These are phyloP conservation scores for Ascochyta viciae-villosae DNA, from an alignment of 2,329 filamentous ascomycete species.

Conservation along the genomic window DNA sequence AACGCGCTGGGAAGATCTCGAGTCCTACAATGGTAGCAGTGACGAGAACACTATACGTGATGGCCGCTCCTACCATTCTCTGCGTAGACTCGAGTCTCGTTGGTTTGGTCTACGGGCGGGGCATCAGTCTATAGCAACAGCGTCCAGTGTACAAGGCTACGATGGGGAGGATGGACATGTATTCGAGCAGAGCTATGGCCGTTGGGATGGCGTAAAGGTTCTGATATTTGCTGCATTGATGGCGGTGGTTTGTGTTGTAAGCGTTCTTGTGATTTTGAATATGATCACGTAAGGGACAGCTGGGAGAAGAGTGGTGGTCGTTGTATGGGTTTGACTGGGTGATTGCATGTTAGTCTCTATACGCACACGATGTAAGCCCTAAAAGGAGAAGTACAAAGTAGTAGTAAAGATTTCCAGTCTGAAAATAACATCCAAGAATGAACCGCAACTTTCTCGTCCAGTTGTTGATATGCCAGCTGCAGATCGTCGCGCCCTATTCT, in stretches of 20 bases:
- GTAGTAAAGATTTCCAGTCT: too few species aligned
- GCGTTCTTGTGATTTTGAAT: neutral
- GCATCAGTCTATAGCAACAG: neutral
- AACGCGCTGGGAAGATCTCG: conserved; percentile 1
- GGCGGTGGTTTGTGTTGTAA: neutral
- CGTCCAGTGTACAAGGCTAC: neutral
- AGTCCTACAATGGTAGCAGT: neutral
- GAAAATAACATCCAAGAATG: too few species aligned
- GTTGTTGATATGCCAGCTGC: too few species aligned
- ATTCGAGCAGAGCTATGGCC: neutral
- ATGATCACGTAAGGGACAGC: neutral
- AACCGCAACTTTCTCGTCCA: too few species aligned
- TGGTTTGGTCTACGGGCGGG: neutral
- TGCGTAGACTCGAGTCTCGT: neutral
- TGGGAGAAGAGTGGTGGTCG: neutral
- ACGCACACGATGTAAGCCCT: too few species aligned
- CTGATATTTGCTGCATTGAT: neutral
- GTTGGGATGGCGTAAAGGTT: neutral
- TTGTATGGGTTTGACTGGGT: too few species aligned
- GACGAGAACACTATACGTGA: neutral
- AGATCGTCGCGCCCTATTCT: too few species aligned
- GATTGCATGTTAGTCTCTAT: too few species aligned
- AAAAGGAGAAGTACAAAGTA: too few species aligned
- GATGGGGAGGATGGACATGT: neutral
- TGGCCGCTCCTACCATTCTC: neutral